These are phyloP conservation scores for Pichia sporocuriosa DNA, from an alignment of 805 yeast genomes.

Conservation along the genomic window DNA sequence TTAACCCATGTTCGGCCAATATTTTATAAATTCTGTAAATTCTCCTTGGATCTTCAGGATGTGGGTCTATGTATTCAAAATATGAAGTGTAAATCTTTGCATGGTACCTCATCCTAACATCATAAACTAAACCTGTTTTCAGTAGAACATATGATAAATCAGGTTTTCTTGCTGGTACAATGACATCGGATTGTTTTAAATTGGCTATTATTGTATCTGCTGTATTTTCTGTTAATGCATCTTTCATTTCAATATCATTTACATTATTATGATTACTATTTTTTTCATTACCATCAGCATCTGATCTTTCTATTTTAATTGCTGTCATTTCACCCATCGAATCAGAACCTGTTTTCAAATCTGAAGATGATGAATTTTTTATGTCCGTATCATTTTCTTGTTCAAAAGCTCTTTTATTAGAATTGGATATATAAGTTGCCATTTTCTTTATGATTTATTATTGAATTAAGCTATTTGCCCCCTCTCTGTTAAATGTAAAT, in stretches of 20 bases:
- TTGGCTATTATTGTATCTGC: not conserved
- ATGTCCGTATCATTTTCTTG: not conserved
- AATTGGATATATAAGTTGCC: not conserved
- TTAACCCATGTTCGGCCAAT: slow-evolving; percentile 88
- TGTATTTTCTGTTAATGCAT: not conserved
- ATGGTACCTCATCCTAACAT: slow-evolving; percentile 95
- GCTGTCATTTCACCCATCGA: not conserved
- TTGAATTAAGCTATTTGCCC: not conserved
- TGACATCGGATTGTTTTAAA: slow-evolving; percentile 1
- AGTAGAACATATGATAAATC: slow-evolving; percentile 63
- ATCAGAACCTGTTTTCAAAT: not conserved
- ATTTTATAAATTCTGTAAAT: slow-evolving; percentile 90
- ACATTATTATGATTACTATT: no score
- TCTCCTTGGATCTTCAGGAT: slow-evolving; percentile 97
- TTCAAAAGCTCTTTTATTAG: slow-evolving; percentile 4
- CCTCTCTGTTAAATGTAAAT: no score
- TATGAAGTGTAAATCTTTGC: slow-evolving; percentile 90
- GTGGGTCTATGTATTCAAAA: slow-evolving; percentile 93
- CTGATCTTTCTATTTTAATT: not conserved
- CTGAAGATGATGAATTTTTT: not conserved
- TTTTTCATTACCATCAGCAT: not conserved
- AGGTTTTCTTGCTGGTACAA: slow-evolving; percentile 49
- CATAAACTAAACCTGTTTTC: slow-evolving; percentile 93
- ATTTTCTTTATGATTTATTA: not conserved
- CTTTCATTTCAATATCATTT: slow-evolving; percentile 6